Conservation (phyloP, 2,329 filamentous ascomycete species). For the Ascochyta lentis region DNA sequence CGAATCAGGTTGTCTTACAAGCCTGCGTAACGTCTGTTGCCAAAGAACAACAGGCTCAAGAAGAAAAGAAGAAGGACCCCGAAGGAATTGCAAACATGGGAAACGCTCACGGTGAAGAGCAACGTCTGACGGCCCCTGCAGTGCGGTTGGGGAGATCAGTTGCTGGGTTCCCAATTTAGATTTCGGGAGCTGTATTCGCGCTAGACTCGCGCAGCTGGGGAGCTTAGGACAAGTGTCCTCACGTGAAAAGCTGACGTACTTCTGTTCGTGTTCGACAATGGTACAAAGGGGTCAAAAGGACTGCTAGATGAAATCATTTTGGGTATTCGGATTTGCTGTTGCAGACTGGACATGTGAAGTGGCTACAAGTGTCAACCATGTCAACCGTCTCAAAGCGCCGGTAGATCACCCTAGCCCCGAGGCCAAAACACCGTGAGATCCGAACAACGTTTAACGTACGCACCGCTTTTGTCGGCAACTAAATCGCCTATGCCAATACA, state of each 20-base stretch:
- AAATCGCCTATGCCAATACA: constrained; percentile 21
- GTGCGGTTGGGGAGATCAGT: constrained; percentile 23
- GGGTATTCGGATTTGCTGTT: not conserved
- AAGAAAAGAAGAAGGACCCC: constrained; percentile 21
- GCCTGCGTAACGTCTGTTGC: constrained; percentile 9
- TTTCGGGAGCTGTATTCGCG: constrained; percentile 26
- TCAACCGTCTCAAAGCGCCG: constrained; percentile 8
- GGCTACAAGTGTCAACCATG: not conserved
- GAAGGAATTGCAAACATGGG: constrained; percentile 19
- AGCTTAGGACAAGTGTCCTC: constrained; percentile 27
- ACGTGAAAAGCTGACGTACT: constrained; percentile 12
- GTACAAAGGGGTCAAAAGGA: not conserved
- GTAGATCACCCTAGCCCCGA: constrained; percentile 9
- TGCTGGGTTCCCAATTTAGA: constrained; percentile 40
- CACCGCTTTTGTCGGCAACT: constrained; percentile 17
- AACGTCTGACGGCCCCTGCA: constrained; percentile 30
- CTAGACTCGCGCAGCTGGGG: constrained; percentile 21
- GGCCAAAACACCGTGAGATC: constrained; percentile 1
- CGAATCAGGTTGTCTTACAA: constrained; percentile 12
- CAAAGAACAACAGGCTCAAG: constrained; percentile 14
- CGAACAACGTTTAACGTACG: not conserved
- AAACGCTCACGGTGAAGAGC: constrained; percentile 21
- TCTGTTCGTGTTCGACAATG: constrained; percentile 8
- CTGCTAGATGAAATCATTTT: too few species aligned
- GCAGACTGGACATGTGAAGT: not conserved